These are phyloP conservation scores for Pythium pyrilobum DNA, from an alignment of 352 stramenopile species.

Conservation along the genomic window DNA sequence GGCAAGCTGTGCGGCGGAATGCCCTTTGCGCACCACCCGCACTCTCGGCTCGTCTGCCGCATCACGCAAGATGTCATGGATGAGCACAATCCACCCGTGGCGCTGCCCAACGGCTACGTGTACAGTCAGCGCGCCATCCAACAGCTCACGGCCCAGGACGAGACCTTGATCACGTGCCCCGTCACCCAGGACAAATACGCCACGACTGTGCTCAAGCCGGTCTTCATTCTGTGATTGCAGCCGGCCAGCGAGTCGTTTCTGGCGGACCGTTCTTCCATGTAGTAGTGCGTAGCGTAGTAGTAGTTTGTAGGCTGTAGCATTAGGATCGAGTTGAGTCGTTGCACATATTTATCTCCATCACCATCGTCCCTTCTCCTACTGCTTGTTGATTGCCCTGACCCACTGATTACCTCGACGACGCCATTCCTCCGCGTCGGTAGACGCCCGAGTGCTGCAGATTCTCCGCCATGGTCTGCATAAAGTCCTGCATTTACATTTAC, in stretches of 20 bases:
- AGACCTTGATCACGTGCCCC: conserved; percentile 55
- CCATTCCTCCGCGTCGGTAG: conserved; percentile 31
- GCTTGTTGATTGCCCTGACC: no score
- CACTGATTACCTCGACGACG: conserved; percentile 1
- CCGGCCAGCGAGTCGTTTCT: neutral
- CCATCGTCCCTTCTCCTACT: no score
- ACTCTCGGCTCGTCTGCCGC: conserved; percentile 76
- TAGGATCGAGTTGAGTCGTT: no score
- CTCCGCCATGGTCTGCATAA: conserved; percentile 74
- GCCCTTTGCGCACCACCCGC: conserved; percentile 77
- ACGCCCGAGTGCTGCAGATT: conserved; percentile 72
- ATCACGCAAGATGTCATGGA: conserved; percentile 79
- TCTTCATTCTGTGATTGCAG: conserved; percentile 64
- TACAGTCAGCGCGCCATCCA: conserved; percentile 78
- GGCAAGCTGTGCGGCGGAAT: conserved; percentile 47
- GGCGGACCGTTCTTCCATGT: neutral
- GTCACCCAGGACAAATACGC: conserved; percentile 68
- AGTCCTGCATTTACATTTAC: conserved; percentile 39
- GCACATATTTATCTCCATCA: neutral
- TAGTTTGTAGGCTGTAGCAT: conserved; percentile 9
- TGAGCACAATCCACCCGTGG: conserved; percentile 77
- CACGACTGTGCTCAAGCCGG: conserved; percentile 54
- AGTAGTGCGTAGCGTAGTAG: neutral
- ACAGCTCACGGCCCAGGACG: conserved; percentile 31
- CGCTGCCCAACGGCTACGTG: conserved; percentile 78